Conservation (phyloP, 177 flowering plant species). For the Vitis hybrid region DNA sequence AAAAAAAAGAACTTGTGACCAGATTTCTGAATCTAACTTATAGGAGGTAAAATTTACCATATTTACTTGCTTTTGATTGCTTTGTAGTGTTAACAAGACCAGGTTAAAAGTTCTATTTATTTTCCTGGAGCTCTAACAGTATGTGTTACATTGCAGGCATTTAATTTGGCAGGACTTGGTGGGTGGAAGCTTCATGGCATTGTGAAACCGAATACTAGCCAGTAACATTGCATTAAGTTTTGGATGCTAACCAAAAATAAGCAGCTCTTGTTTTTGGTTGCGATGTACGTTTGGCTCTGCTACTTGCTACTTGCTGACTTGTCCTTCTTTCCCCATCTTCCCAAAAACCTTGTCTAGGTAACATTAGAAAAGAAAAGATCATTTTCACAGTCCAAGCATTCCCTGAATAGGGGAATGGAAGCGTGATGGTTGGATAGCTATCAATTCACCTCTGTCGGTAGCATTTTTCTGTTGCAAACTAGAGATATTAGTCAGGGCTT, state of each 20-base stretch:
- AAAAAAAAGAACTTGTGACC: too few species aligned
- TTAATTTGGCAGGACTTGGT: conserved; percentile 69
- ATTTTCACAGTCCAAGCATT: too few species aligned
- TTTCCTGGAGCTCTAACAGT: conserved; percentile 2
- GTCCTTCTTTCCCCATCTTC: too few species aligned
- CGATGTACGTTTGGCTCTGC: too few species aligned
- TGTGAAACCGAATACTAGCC: conserved; percentile 50
- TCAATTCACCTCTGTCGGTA: background rate
- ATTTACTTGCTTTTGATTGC: too few species aligned
- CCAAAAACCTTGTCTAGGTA: too few species aligned
- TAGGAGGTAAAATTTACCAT: too few species aligned
- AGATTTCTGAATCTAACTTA: too few species aligned
- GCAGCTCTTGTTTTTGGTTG: background rate
- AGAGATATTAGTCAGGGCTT: background rate
- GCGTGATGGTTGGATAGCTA: background rate
- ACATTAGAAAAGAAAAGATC: too few species aligned
- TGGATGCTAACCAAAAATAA: conserved; percentile 1
- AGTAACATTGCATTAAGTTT: conserved; percentile 10
- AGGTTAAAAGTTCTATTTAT: background rate
- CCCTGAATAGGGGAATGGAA: too few species aligned
- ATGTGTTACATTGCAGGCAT: conserved; percentile 51
- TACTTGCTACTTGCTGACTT: too few species aligned
- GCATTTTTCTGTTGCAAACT: background rate
- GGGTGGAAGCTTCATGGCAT: conserved; percentile 92
- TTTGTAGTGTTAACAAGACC: too few species aligned